These are phyloP conservation scores for Stramenopiles sp. DNA, from an alignment of 352 stramenopile genomes.

Conservation along the genomic window DNA sequence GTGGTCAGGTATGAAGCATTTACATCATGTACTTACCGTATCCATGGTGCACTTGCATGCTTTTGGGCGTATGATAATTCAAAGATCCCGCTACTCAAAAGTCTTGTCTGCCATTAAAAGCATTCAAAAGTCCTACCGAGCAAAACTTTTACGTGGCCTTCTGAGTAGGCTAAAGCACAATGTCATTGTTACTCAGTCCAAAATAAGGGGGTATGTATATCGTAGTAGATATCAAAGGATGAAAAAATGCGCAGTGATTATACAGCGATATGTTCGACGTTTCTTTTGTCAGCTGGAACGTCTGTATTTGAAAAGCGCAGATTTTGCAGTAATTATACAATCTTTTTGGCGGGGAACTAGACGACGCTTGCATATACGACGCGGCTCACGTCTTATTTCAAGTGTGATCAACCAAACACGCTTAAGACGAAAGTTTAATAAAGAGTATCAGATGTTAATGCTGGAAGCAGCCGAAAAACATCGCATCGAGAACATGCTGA, in stretches of 20 bases:
- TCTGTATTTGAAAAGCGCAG: not conserved
- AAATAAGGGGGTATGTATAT: not conserved
- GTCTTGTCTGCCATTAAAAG: not conserved
- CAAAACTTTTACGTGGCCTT: not conserved
- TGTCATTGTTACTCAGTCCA: not conserved
- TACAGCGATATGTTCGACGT: not conserved
- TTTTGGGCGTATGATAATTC: not conserved
- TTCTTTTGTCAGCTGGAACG: not conserved
- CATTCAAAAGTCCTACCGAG: not conserved
- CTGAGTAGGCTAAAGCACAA: not conserved
- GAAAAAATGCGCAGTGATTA: not conserved
- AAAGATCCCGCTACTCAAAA: not conserved
- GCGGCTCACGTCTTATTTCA: not conserved
- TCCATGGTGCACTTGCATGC: not conserved
- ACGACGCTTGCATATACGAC: not conserved
- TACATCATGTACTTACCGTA: not conserved
- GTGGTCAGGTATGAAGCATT: not conserved
- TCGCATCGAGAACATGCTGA: not conserved
- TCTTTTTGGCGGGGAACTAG: not conserved
- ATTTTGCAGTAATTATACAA: not conserved
- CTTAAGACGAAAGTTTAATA: not conserved
- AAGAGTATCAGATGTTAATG: not conserved
- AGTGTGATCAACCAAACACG: not conserved
- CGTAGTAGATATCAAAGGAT: not conserved
- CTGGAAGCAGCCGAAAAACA: not conserved